phyloP scores from a whole-genome alignment of 306 rosid genomes.

The Lithocarpus polystachyus region DNA sequence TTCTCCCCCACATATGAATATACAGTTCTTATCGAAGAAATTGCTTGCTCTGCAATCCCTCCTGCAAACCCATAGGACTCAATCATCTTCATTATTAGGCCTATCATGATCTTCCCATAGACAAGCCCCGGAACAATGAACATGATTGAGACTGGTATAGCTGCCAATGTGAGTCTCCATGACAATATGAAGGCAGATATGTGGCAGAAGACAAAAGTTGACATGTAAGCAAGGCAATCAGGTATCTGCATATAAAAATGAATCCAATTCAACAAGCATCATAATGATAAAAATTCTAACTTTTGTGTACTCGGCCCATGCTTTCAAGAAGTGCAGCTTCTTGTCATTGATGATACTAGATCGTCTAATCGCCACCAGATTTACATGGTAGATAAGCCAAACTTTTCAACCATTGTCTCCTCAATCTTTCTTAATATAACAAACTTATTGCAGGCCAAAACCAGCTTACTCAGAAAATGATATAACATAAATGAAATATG shows the following conservation, averaged over 20 bases:
- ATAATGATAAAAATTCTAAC: not conserved
- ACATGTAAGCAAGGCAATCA: slow-evolving; percentile 68
- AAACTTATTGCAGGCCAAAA: not conserved
- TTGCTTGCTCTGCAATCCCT: slow-evolving; percentile 84
- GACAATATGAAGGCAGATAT: slow-evolving; percentile 73
- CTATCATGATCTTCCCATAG: slow-evolving; percentile 76
- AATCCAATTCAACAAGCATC: slow-evolving; percentile 8
- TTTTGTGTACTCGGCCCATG: not conserved
- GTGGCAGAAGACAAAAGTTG: slow-evolving; percentile 85
- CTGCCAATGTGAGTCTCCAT: slow-evolving; percentile 83
- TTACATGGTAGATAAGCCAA: not conserved
- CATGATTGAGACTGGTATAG: slow-evolving; percentile 75
- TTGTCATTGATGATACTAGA: not conserved
- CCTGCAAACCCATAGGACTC: slow-evolving; percentile 86
- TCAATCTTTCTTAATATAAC: not conserved
- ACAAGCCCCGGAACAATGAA: slow-evolving; percentile 73
- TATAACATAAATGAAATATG: too few relatives aligned
- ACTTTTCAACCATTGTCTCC: not conserved
- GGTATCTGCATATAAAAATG: slow-evolving; percentile 58
- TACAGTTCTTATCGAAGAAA: slow-evolving; percentile 80
- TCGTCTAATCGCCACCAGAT: not conserved
- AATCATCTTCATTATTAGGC: slow-evolving; percentile 72
- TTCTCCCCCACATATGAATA: slow-evolving; percentile 79
- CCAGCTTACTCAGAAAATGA: too few relatives aligned
- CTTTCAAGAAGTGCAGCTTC: not conserved